Conservation (phyloP, 2,329 filamentous ascomycete genomes). For the Elsinoe arachidis region DNA sequence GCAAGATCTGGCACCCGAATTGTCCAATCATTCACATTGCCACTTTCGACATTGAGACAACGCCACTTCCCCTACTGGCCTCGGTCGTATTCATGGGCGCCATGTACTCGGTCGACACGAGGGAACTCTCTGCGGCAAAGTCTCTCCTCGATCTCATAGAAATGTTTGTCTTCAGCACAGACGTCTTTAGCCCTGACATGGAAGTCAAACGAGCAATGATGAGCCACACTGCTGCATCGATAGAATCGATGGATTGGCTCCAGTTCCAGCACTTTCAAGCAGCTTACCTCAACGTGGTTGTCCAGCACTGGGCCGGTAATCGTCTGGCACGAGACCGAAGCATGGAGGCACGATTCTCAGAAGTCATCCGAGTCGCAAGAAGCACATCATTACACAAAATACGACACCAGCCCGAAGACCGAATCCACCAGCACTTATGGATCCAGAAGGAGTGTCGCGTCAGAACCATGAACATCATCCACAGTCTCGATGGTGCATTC, state of each 20-base stretch:
- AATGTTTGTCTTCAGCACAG: conserved; percentile 9
- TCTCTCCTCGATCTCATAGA: conserved; percentile 3
- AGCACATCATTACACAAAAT: background rate
- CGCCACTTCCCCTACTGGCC: conserved; percentile 7
- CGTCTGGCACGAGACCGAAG: conserved; percentile 8
- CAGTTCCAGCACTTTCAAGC: conserved; percentile 14
- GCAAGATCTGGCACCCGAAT: conserved; percentile 12
- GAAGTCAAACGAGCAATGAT: conserved; percentile 8
- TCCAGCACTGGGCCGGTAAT: conserved; percentile 14
- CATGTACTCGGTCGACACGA: conserved; percentile 13
- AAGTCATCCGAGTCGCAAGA: conserved; percentile 13
- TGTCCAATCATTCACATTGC: conserved; percentile 13
- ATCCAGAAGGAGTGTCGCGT: conserved; percentile 14
- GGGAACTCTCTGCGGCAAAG: conserved; percentile 9
- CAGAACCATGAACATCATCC: conserved; percentile 15
- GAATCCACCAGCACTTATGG: conserved; percentile 11
- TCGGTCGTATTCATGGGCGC: conserved; percentile 11
- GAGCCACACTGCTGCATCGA: background rate
- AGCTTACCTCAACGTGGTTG: conserved; percentile 10
- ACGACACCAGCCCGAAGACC: conserved; percentile 12
- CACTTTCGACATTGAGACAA: conserved; percentile 12
- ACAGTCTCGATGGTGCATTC: conserved; percentile 13
- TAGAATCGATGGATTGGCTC: conserved; percentile 1
- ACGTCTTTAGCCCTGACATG: conserved; percentile 6
- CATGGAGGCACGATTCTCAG: conserved; percentile 15